A percentile compares a stretch with the other conserved stretches of the same genome.
Conservation (phyloP, 768 basidiomycete genomes). For the Rhizopogon rudus region DNA sequence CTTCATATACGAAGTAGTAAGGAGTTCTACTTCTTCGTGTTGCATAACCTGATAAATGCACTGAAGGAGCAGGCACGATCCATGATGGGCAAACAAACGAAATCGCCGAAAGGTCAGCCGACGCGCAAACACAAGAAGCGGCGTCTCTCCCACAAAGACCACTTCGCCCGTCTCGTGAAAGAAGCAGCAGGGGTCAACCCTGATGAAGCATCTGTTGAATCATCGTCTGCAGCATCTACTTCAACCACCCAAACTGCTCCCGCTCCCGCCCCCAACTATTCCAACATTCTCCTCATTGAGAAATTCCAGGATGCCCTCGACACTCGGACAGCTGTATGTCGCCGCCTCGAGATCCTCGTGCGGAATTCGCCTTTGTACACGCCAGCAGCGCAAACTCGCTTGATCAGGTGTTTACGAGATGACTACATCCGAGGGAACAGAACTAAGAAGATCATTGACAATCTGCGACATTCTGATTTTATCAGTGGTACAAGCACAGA, state of each 20-base stretch:
- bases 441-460: slow-evolving; percentile 19
- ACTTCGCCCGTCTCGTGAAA: slow-evolving; percentile 19
- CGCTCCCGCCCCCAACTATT: slow-evolving; percentile 16
- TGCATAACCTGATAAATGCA: not conserved
- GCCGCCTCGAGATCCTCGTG: slow-evolving; percentile 23
- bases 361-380: slow-evolving; percentile 16
- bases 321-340: slow-evolving; percentile 20
- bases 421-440: slow-evolving; percentile 23
- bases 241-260: not conserved
- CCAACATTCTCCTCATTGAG: slow-evolving; percentile 22
- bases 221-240: slow-evolving; percentile 5
- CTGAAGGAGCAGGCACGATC: not conserved
- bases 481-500: slow-evolving; percentile 14
- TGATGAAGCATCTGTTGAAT: not conserved
- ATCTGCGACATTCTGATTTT: slow-evolving; percentile 21
- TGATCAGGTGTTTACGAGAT: slow-evolving; percentile 17
- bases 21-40: not conserved
- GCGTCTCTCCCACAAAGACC: slow-evolving; percentile 18
- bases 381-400: slow-evolving; percentile 11
- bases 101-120: slow-evolving; percentile 7
- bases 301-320: slow-evolving; percentile 24
- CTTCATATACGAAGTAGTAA: not conserved
- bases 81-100: not conserved
- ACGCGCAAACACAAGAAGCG: slow-evolving; percentile 20
- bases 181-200: slow-evolving; percentile 5